These are phyloP conservation scores for Carex parvula DNA, from an alignment of 176 grass and related monocot genomes.

Conservation along the genomic window DNA sequence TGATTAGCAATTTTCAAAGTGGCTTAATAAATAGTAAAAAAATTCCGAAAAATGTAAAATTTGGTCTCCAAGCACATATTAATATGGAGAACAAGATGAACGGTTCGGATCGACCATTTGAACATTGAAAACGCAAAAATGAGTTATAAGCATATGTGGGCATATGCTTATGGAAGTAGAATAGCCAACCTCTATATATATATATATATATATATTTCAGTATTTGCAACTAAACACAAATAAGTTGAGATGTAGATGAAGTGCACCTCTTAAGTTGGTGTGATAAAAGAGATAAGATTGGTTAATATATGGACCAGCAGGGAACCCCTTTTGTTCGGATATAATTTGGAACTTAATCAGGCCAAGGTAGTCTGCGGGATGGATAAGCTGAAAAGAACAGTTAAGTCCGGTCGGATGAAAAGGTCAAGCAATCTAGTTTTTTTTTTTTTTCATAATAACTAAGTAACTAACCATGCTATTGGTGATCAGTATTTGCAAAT, in stretches of 20 bases:
- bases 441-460: not conserved
- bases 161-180: no score
- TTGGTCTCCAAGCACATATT: no score
- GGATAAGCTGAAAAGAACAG: not conserved
- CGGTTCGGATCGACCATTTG: no score
- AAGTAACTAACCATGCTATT: not conserved
- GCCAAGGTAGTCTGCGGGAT: not conserved
- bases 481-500: not conserved
- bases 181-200: no score
- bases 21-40: no score
- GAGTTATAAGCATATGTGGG: no score
- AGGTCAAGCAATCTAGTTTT: not conserved
- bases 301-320: not conserved
- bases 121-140: no score
- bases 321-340: not conserved
- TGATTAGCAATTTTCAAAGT: no score
- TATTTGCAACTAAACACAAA: not conserved
- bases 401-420: not conserved
- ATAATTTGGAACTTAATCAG: not conserved
- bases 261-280: not conserved
- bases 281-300: not conserved
- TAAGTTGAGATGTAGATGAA: constrained; percentile 21
- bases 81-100: no score
- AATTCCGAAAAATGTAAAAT: no score
- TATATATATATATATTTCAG: not conserved